Conservation (phyloP, 306 rosid genomes). For the Fragaria iinumae region DNA sequence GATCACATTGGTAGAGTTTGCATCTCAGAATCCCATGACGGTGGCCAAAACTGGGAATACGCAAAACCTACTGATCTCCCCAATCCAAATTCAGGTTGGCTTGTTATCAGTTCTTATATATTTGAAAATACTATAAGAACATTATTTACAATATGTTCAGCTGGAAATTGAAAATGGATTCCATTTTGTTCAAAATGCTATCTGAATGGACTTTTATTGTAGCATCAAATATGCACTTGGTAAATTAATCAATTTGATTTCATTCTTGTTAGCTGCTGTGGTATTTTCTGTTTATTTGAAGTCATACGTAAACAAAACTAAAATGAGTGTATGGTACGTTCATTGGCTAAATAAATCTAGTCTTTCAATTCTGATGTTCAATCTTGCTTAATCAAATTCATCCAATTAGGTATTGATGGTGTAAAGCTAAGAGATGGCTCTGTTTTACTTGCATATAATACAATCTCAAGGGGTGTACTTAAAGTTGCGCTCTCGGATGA, state of each 20-base stretch:
- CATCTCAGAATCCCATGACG: slow-evolving; percentile 75
- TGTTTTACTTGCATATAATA: slow-evolving; percentile 67
- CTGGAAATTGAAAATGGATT: slow-evolving; percentile 7
- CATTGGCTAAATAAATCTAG: not conserved
- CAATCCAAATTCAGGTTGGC: slow-evolving; percentile 92
- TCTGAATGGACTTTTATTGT: not conserved
- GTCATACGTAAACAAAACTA: not conserved
- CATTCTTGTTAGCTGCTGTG: not conserved
- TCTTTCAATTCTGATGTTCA: not conserved
- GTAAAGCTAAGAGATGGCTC: slow-evolving; percentile 82
- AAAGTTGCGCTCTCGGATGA: slow-evolving; percentile 76
- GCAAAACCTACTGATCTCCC: slow-evolving; percentile 74
- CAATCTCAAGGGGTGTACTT: slow-evolving; percentile 68
- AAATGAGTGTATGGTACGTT: not conserved
- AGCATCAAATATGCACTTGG: not conserved
- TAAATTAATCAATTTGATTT: not conserved
- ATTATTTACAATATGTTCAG: not conserved
- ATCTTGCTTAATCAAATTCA: not conserved
- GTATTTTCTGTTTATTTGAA: not conserved
- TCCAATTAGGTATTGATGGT: slow-evolving; percentile 73
- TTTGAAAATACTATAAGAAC: slow-evolving; percentile 11
- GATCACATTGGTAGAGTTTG: slow-evolving; percentile 59
- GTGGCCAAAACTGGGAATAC: slow-evolving; percentile 74
- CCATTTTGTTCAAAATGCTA: slow-evolving; percentile 6
- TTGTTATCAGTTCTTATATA: slow-evolving; percentile 15